Evolutionary conservation across 495 filamentous ascomycete genomes (phyloP), one percentile per base, ranked within the genome.

Genomic region (Podospora pseudopauciseta): DNA sequence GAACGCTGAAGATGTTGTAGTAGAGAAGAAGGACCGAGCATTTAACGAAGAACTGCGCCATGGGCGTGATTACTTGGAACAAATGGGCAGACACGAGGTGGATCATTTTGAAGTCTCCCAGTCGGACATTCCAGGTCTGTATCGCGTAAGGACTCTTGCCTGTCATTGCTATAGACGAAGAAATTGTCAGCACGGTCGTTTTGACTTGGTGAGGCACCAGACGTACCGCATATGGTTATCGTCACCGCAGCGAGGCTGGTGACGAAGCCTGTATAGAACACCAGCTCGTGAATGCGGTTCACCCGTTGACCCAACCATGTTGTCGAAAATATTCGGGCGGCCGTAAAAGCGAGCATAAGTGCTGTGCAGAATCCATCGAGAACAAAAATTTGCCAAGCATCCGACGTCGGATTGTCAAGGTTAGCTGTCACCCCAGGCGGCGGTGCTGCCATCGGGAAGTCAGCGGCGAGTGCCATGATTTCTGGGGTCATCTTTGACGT

Each of bases 401-500:
- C 23, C 6, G 55, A 58, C 4, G 55, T 6, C 4, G 55, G 55
- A 26, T 58, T 26, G 18, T 20, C 23, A n/a, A 58, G 23, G 55
- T 58, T 58, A 2, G 55, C n/a, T 20, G 55, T 58, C 23, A 19
- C 55, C 13, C 55, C 55, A 11, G n/a, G n/a, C 11, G 55, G 55
- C 2, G 55, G 55, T 19, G 2, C 5, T 13, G n/a, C n/a, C n/a
- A 58, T 58, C 18, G 55, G 55, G 23, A 58, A 58, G n/a, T 58
- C 55, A 5, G 23, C 9, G 9, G 3, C 6, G 5, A 19, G 55
- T 5, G 5, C 55, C n/a, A 58, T 19, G 6, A 26, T 58, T 20
- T 58, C 55, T 23, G 55, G 55, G 6, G n/a, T 26, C 55, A 58
- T 15, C n/a, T 72, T 20, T 49, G 39, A 49, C 13, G 39, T 49